These are phyloP conservation scores for Pichia sp. DNA, from an alignment of 1,139 yeast species.

Conservation along the genomic window DNA sequence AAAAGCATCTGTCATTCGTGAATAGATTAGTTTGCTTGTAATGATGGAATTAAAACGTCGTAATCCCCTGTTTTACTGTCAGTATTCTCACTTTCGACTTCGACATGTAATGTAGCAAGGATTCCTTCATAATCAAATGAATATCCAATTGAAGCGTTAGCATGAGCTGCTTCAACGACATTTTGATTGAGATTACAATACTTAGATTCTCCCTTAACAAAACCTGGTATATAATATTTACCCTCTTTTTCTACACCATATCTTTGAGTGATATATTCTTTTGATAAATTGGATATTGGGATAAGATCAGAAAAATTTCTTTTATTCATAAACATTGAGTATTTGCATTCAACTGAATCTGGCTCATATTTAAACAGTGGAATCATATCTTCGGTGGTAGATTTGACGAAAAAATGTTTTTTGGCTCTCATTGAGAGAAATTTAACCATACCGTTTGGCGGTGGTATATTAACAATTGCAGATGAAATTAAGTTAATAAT, in stretches of 20 bases:
- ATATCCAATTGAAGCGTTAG: conserved; percentile 33
- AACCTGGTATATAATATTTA: conserved; percentile 15
- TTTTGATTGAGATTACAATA: not conserved
- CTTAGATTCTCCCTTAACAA: not conserved
- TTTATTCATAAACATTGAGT: conserved; percentile 61
- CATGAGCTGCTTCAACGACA: not conserved
- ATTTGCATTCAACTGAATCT: conserved; percentile 34
- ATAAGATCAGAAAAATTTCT: conserved; percentile 68
- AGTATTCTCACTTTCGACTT: conserved; percentile 46
- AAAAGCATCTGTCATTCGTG: no score
- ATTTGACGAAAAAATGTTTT: conserved; percentile 56
- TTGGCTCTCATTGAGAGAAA: conserved; percentile 57
- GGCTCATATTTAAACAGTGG: conserved; percentile 62
- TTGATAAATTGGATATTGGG: conserved; percentile 34
- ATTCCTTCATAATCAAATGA: conserved; percentile 54
- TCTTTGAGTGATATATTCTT: conserved; percentile 7
- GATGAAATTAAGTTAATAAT: conserved; percentile 81
- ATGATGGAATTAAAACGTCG: conserved; percentile 64
- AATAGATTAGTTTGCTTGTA: conserved; percentile 26
- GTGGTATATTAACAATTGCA: conserved; percentile 89
- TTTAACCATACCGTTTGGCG: conserved; percentile 79
- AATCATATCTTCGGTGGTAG: conserved; percentile 59
- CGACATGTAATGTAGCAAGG: conserved; percentile 68
- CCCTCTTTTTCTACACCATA: conserved; percentile 5
- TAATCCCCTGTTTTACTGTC: conserved; percentile 58